Conservation (phyloP, 208 protist species). For the Naegleria fowleri region DNA sequence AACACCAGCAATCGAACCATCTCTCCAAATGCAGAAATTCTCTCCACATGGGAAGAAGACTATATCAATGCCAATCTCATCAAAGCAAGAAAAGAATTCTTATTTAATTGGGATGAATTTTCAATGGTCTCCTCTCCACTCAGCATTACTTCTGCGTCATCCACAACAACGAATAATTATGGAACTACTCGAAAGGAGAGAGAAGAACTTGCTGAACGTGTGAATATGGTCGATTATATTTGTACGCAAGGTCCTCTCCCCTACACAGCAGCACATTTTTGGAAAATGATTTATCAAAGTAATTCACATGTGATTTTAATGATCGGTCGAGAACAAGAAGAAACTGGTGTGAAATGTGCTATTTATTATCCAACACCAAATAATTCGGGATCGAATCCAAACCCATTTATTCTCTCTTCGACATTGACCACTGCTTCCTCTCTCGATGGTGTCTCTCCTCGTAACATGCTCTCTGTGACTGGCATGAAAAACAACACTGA, state of each 20-base stretch:
- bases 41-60: background rate
- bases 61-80: background rate
- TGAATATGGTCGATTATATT: background rate
- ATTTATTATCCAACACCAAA: background rate
- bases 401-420: background rate
- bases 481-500: background rate
- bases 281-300: background rate
- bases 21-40: background rate
- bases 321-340: background rate
- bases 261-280: background rate
- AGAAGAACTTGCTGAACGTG: background rate
- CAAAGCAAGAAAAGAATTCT: background rate
- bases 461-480: background rate
- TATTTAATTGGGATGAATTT: background rate
- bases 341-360: background rate
- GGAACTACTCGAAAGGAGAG: background rate
- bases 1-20: background rate
- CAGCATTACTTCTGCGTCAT: background rate
- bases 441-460: background rate
- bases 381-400: background rate
- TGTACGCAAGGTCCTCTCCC: background rate
- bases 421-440: background rate
- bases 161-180: background rate
- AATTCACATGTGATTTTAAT: background rate
- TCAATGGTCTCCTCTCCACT: background rate